Evolutionary conservation across 495 filamentous ascomycete species (phyloP), one percentile per base, ranked within the genome.

Genomic region (Penicillium subrubescens): DNA sequence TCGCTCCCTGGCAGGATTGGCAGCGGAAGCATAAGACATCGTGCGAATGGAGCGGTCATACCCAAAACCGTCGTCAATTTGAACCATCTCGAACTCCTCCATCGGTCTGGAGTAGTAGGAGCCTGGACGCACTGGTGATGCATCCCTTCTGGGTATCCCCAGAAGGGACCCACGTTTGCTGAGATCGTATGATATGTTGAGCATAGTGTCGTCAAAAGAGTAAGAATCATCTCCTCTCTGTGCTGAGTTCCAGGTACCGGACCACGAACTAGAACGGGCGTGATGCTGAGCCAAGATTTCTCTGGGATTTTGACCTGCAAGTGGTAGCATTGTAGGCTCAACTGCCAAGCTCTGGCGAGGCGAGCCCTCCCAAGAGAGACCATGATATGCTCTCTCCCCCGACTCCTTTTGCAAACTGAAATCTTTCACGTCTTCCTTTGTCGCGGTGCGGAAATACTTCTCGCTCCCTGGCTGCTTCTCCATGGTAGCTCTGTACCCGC

Each of bases 401-500:
- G 17, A 23, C 27, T 54, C n/a, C 5, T 51, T 19, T n/a, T n/a
- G 31, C 25, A 3, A 4, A 21, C 10, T 25, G 8, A 11, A 5
- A 56, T 34, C 51, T 1, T 23, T 41, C 46, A 7, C 17, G 41
- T 31, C 10, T 3, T 34, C 31, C 44, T 59, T 64, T 8, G 37
- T 21, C 8, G 29, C 43, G 2, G 46, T 29, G n/a, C 34, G 54
- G 21, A 76, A 73, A 29, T 70, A 75, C 8, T 66, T 69, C 7
- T 67, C 62, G 17, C 51, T 55, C 8, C 52, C 63, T 1, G 62
- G 57, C 5, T 57, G 63, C 11, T 64, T 75, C 61, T 86, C 80
- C 15, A 90, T 65, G 2, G 73, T 71, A 54, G 72, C 68, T 64
- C 77, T 81, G 66, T 79, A 87, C 1, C 94, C 95, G 63, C 89